Conservation (phyloP, 805 yeast species). For the Zygosaccharomyces rouxii region DNA sequence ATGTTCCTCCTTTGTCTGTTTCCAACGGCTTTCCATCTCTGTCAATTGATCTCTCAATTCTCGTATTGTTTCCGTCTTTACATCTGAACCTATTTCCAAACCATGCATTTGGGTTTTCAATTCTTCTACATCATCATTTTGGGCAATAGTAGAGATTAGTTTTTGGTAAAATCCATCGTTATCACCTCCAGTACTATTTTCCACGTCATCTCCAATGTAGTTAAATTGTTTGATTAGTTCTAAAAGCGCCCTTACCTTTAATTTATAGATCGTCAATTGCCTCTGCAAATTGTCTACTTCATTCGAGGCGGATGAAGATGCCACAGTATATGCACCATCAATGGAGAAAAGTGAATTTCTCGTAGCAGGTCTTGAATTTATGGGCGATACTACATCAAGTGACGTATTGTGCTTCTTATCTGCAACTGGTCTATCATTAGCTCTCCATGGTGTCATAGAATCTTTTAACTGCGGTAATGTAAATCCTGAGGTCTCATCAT, state of each 20-base stretch:
- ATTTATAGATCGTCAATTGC: conserved; percentile 41
- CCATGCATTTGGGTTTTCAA: conserved; percentile 10
- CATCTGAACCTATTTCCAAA: conserved; percentile 18
- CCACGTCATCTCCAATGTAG: conserved; percentile 4
- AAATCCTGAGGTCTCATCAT: conserved; percentile 19
- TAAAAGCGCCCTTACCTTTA: conserved; percentile 33
- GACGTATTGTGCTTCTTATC: conserved; percentile 6
- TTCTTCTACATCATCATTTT: conserved; percentile 22
- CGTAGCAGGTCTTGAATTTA: conserved; percentile 17
- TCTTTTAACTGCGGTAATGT: conserved; percentile 34
- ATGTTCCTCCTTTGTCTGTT: conserved; percentile 25
- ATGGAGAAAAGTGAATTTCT: conserved; percentile 21
- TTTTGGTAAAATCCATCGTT: conserved; percentile 22
- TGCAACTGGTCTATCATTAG: conserved; percentile 16
- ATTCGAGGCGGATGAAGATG: conserved; percentile 14
- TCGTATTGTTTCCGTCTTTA: conserved; percentile 19
- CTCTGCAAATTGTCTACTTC: conserved; percentile 39
- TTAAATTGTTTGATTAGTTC: conserved; percentile 30
- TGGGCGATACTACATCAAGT: conserved; percentile 17
- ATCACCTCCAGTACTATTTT: conserved; percentile 1
- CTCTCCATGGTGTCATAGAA: conserved; percentile 39
- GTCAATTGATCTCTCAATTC: conserved; percentile 23
- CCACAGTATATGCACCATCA: conserved; percentile 12
- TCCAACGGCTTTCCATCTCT: conserved; percentile 28
- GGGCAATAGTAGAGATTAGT: conserved; percentile 19